Evolutionary conservation across 768 basidiomycete species (phyloP).

Genomic region (Favolaschia claudopus): DNA sequence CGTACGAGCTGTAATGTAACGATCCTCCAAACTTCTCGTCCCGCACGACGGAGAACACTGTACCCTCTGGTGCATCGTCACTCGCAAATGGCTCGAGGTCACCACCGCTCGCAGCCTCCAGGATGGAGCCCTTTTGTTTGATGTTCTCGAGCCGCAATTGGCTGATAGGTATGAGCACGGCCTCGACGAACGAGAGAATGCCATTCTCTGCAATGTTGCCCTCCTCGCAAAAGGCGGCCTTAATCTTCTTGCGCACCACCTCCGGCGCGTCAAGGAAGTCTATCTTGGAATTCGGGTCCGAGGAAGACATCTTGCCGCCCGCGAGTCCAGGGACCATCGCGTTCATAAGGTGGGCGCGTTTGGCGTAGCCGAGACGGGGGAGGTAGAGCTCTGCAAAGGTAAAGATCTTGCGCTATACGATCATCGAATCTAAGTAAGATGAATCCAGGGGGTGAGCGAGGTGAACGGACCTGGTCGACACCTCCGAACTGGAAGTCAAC

Average conservation of each 20-base stretch:
- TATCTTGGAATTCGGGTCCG: slow-evolving; percentile 97
- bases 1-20: slow-evolving; percentile 74
- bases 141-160: slow-evolving; percentile 70
- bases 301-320: slow-evolving; percentile 98
- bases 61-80: slow-evolving; percentile 78
- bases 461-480: slow-evolving; percentile 80
- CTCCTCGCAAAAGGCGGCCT: slow-evolving; percentile 92
- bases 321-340: slow-evolving; percentile 94
- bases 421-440: not conserved
- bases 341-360: slow-evolving; percentile 98
- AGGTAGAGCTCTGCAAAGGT: slow-evolving; percentile 97
- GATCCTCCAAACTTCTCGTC: slow-evolving; percentile 86
- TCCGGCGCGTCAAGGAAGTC: slow-evolving; percentile 94
- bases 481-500: slow-evolving; percentile 99
- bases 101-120: slow-evolving; percentile 55
- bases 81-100: slow-evolving; percentile 70
- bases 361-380: slow-evolving; percentile 89
- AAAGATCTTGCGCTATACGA: slow-evolving; percentile 64
- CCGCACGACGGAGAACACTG: slow-evolving; percentile 80
- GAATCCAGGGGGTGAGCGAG: not conserved
- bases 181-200: slow-evolving; percentile 81
- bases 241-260: slow-evolving; percentile 87
- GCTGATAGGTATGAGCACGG: slow-evolving; percentile 90
- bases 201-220: slow-evolving; percentile 91
- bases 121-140: slow-evolving; percentile 54